Conservation (phyloP, 2,329 filamentous ascomycete genomes). For the Lizonia empirigonia region DNA sequence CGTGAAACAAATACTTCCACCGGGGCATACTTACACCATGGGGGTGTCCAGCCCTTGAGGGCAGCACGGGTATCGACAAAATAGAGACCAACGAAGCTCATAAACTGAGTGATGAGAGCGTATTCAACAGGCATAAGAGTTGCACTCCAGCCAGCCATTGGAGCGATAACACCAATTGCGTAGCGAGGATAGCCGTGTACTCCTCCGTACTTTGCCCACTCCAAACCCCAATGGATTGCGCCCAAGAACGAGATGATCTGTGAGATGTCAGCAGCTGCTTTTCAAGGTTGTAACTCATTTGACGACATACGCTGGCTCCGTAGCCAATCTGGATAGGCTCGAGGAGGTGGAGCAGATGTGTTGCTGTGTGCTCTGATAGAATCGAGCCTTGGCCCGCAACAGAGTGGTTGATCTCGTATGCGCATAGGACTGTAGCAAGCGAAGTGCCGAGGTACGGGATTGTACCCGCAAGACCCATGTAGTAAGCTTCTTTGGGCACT, state of each 20-base stretch:
- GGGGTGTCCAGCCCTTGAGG: constrained; percentile 75
- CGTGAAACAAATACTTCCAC: not conserved
- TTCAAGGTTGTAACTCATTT: not conserved
- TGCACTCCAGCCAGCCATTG: constrained; percentile 87
- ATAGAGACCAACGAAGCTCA: constrained; percentile 83
- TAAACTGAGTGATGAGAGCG: constrained; percentile 83
- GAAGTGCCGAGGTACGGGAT: constrained; percentile 79
- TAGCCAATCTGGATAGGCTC: constrained; percentile 92
- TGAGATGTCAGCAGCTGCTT: constrained; percentile 2
- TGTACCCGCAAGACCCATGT: constrained; percentile 58
- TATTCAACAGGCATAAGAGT: constrained; percentile 82
- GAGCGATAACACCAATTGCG: constrained; percentile 78
- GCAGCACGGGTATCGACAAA: constrained; percentile 79
- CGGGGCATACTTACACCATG: constrained; percentile 68
- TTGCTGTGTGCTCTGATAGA: constrained; percentile 73
- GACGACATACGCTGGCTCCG: constrained; percentile 74
- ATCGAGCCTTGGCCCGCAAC: constrained; percentile 67
- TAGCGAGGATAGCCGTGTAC: constrained; percentile 79
- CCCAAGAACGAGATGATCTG: constrained; percentile 92
- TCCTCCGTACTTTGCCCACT: constrained; percentile 74
- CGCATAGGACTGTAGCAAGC: constrained; percentile 77
- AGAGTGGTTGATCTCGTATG: constrained; percentile 79
- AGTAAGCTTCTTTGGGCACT: constrained; percentile 56
- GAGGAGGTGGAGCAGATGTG: constrained; percentile 72
- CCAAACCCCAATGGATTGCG: constrained; percentile 91